These are phyloP conservation scores for Nepenthes mirabilis DNA, from an alignment of 148 eudicot genomes.

Conservation along the genomic window DNA sequence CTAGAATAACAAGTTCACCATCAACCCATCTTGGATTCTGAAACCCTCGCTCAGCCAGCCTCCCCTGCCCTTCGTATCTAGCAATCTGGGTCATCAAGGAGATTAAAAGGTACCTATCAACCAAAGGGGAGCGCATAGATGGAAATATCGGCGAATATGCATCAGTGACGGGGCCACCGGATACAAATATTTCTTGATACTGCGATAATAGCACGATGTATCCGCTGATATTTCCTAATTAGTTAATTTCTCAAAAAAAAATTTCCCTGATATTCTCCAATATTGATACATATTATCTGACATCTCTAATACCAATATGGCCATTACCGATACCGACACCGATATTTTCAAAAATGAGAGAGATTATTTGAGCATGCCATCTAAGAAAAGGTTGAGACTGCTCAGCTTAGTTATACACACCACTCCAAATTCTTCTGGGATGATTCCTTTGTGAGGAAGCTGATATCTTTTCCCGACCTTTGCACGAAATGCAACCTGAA, in stretches of 20 bases:
- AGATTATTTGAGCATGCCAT: background rate
- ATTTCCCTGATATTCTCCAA: too few species aligned
- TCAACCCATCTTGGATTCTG: constrained; percentile 92
- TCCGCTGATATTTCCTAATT: too few species aligned
- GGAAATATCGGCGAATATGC: background rate
- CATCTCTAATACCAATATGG: too few species aligned
- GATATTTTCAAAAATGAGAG: too few species aligned
- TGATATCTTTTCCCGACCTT: constrained; percentile 84
- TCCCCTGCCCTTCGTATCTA: constrained; percentile 93
- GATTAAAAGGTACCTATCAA: constrained; percentile 1
- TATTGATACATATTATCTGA: too few species aligned
- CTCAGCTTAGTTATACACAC: constrained; percentile 21
- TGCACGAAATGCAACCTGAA: constrained; percentile 94
- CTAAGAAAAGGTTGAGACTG: background rate
- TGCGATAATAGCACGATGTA: too few species aligned
- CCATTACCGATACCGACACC: too few species aligned
- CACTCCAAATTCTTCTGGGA: constrained; percentile 98
- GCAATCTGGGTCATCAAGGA: constrained; percentile 48
- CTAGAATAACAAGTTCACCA: constrained; percentile 95
- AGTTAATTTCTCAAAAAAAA: too few species aligned
- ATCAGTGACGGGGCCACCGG: too few species aligned
- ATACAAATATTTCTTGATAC: too few species aligned
- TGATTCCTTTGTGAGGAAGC: constrained; percentile 94
- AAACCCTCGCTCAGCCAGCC: constrained; percentile 84
- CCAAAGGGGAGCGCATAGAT: too few species aligned